Percentiles rank a stretch among this genome's conserved stretches.
phyloP scores from a whole-genome alignment of 208 protist species.

The Wallacemonas sp. region DNA sequence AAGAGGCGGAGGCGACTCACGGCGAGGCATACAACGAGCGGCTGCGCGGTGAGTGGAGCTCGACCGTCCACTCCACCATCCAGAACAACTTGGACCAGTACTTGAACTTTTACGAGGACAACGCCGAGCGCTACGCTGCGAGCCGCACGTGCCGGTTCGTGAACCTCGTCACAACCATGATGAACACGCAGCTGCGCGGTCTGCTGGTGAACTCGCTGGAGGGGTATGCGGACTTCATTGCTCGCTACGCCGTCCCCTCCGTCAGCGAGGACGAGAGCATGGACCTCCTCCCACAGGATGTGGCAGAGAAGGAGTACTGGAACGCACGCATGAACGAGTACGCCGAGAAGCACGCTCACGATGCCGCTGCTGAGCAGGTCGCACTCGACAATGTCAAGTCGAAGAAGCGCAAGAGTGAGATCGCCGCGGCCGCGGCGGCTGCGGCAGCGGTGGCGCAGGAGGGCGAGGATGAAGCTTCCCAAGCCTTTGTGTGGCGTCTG shows the following conservation, averaged over 20 bases:
- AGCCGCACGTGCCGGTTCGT: slow-evolving; percentile 92
- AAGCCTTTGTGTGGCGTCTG: slow-evolving; percentile 58
- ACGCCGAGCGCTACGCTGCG: slow-evolving; percentile 72
- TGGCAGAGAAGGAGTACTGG: slow-evolving; percentile 69
- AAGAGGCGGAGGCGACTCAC: slow-evolving; percentile 55
- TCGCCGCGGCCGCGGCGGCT: background rate
- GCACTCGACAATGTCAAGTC: slow-evolving; percentile 8
- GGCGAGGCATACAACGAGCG: slow-evolving; percentile 66
- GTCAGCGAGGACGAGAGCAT: slow-evolving; percentile 19
- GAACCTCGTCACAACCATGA: slow-evolving; percentile 89
- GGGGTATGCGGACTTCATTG: slow-evolving; percentile 74
- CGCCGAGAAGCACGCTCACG: background rate
- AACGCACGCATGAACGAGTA: slow-evolving; percentile 18
- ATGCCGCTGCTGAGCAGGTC: slow-evolving; percentile 3
- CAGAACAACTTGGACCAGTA: slow-evolving; percentile 92
- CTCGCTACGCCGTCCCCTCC: slow-evolving; percentile 38
- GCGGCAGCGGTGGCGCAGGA: slow-evolving; percentile 10
- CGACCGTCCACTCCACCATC: slow-evolving; percentile 88
- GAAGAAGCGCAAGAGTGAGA: slow-evolving; percentile 16
- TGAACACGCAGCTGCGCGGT: slow-evolving; percentile 85
- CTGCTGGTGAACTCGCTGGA: slow-evolving; percentile 74
- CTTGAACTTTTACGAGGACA: slow-evolving; percentile 95
- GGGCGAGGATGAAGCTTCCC: slow-evolving; percentile 1
- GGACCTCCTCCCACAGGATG: slow-evolving; percentile 67
- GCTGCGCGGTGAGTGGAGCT: slow-evolving; percentile 90